A percentile compares a stretch with the other conserved stretches of the same genome.
phyloP scores from a whole-genome alignment of 2,329 filamentous ascomycete species.

The Rutstroemia sp. region DNA sequence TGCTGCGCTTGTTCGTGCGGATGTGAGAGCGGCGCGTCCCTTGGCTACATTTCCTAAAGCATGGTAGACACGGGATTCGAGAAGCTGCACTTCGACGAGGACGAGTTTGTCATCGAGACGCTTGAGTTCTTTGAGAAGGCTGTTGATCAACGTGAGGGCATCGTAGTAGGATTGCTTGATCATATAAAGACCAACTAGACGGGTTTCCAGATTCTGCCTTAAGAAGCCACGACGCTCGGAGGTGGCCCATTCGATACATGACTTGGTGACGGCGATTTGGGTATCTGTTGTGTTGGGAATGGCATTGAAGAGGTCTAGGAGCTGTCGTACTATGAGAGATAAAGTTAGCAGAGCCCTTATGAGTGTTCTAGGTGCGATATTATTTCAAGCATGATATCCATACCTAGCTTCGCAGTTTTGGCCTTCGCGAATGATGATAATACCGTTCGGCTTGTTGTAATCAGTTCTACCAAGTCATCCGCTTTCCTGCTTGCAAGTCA shows the following conservation, averaged over 20 bases:
- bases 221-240: slow-evolving; percentile 92
- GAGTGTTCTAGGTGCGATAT: neutral
- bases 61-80: slow-evolving; percentile 96
- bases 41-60: slow-evolving; percentile 95
- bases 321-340: slow-evolving; percentile 69
- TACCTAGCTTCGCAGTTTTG: slow-evolving; percentile 97
- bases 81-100: slow-evolving; percentile 92
- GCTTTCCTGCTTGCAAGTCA: slow-evolving; percentile 51
- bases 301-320: slow-evolving; percentile 88
- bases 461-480: slow-evolving; percentile 79
- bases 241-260: slow-evolving; percentile 98
- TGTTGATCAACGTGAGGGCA: slow-evolving; percentile 92
- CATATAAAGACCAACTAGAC: slow-evolving; percentile 91
- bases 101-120: slow-evolving; percentile 97
- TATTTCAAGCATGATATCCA: slow-evolving; percentile 24
- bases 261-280: slow-evolving; percentile 93
- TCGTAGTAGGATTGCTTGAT: slow-evolving; percentile 97
- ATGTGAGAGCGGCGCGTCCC: slow-evolving; percentile 88
- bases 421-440: slow-evolving; percentile 97
- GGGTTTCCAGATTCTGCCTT: slow-evolving; percentile 94
- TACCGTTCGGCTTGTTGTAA: slow-evolving; percentile 82
- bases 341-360: neutral
- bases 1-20: slow-evolving; percentile 87
- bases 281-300: slow-evolving; percentile 93
- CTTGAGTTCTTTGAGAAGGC: slow-evolving; percentile 91